Percentiles rank a stretch among this genome's conserved stretches.
phyloP scores from a whole-genome alignment of 768 basidiomycete species.

The Termitomyces sp. region DNA sequence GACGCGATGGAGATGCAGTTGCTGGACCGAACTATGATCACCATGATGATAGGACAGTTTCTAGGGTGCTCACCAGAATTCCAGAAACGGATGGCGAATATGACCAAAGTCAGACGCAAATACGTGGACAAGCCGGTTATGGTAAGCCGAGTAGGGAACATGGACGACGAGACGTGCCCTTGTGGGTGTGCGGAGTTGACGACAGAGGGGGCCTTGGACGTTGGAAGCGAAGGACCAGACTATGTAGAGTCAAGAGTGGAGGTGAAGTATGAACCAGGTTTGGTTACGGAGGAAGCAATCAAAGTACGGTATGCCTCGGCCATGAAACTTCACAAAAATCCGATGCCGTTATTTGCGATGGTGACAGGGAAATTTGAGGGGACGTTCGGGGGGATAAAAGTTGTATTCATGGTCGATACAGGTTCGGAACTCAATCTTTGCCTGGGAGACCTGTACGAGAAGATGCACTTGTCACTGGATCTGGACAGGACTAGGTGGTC shows the following conservation, averaged over 20 bases:
- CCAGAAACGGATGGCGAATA: slow-evolving; percentile 5
- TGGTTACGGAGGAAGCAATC: neutral
- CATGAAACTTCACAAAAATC: neutral
- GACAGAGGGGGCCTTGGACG: neutral
- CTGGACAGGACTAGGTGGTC: no score
- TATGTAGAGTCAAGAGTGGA: neutral
- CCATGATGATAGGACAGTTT: neutral
- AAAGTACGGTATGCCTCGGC: neutral
- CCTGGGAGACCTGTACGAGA: neutral
- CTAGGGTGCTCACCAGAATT: neutral
- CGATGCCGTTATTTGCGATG: neutral
- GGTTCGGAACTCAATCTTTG: neutral
- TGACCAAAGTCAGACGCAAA: slow-evolving; percentile 5
- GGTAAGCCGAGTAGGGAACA: accelerated
- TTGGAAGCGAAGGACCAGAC: no score
- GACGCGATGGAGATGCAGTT: neutral
- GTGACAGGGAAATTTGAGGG: neutral
- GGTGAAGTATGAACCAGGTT: neutral
- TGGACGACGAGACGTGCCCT: neutral
- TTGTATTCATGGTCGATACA: neutral
- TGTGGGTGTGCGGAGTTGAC: neutral
- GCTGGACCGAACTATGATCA: neutral
- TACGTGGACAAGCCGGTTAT: neutral
- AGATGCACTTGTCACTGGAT: no score
- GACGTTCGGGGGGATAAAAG: neutral